phyloP scores from a whole-genome alignment of 2,329 filamentous ascomycete genomes.

The Aspergillus neotritici region DNA sequence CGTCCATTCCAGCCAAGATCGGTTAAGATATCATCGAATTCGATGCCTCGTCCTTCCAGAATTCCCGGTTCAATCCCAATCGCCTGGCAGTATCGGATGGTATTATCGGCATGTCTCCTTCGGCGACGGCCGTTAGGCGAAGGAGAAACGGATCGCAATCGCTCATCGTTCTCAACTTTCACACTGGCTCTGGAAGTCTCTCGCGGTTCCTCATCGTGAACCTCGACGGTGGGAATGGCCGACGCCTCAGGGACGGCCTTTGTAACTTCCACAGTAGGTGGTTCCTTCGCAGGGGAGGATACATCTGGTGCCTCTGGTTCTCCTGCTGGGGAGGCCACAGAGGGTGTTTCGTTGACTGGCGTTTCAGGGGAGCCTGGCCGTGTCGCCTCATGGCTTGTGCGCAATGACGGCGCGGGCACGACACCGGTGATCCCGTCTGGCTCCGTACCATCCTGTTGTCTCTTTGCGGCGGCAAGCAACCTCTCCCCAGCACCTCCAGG shows the following conservation, averaged over 20 bases:
- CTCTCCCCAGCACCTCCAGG: slow-evolving; percentile 81
- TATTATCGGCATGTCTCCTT: slow-evolving; percentile 64
- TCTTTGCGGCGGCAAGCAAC: slow-evolving; percentile 53
- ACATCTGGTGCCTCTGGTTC: slow-evolving; percentile 9
- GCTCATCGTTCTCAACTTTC: slow-evolving; percentile 18
- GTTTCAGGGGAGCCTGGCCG: slow-evolving; percentile 25
- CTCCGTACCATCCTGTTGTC: slow-evolving; percentile 53
- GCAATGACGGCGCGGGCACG: slow-evolving; percentile 65
- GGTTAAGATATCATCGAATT: slow-evolving; percentile 76
- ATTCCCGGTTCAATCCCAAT: slow-evolving; percentile 72
- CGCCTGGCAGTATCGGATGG: slow-evolving; percentile 69
- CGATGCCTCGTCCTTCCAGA: slow-evolving; percentile 68
- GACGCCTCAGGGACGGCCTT: slow-evolving; percentile 27
- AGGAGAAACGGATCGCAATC: slow-evolving; percentile 31
- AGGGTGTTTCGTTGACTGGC: slow-evolving; percentile 25
- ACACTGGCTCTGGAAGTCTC: slow-evolving; percentile 20
- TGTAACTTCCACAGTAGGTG: slow-evolving; percentile 38
- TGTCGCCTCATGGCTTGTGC: slow-evolving; percentile 37
- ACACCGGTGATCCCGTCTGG: slow-evolving; percentile 88
- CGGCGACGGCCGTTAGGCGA: slow-evolving; percentile 50
- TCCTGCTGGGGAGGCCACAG: slow-evolving; percentile 14
- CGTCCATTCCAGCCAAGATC: slow-evolving; percentile 86
- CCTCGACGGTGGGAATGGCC: slow-evolving; percentile 20
- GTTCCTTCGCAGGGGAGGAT: slow-evolving; percentile 13
- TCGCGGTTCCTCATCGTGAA: slow-evolving; percentile 14